phyloP scores from a whole-genome alignment of 116 monocot genomes.

The Dioscorea cayenensis region DNA sequence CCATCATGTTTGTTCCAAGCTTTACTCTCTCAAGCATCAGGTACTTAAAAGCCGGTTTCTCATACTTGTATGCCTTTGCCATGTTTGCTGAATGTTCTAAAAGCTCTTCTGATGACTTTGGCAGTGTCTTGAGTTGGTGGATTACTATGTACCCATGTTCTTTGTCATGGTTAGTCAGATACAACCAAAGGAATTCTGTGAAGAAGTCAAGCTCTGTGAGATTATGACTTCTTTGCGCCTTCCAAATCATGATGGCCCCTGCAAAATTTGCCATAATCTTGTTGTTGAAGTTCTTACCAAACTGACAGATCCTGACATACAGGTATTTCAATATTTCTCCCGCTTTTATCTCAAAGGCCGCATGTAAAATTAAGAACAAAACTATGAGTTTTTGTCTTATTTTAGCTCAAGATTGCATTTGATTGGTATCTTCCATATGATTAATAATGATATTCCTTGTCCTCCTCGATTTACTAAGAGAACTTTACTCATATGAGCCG shows the following conservation, averaged over 20 bases:
- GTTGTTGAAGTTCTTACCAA: constrained; percentile 45
- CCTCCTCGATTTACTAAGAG: no score
- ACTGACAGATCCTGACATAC: constrained; percentile 65
- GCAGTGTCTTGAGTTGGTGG: constrained; percentile 68
- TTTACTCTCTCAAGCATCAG: constrained; percentile 44
- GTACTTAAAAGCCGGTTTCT: constrained; percentile 4
- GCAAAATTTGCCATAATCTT: constrained; percentile 52
- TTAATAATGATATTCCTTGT: no score
- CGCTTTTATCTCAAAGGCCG: background rate
- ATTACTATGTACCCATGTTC: constrained; percentile 66
- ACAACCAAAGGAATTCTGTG: constrained; percentile 59
- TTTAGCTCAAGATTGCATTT: no score
- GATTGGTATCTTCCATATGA: no score
- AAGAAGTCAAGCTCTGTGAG: constrained; percentile 64
- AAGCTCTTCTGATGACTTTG: constrained; percentile 5
- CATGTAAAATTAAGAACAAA: no score
- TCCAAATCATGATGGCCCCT: constrained; percentile 34
- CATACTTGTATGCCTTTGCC: background rate
- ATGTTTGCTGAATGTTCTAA: no score
- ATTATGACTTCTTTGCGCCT: constrained; percentile 8
- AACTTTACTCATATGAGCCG: no score
- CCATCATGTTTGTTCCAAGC: constrained; percentile 36
- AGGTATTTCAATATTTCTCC: constrained; percentile 29
- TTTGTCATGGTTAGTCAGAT: constrained; percentile 43
- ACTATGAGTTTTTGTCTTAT: no score